A percentile compares a stretch with the other conserved stretches of the same genome.
Conservation (phyloP, 306 rosid genomes). For the Citrullus colocynthis region DNA sequence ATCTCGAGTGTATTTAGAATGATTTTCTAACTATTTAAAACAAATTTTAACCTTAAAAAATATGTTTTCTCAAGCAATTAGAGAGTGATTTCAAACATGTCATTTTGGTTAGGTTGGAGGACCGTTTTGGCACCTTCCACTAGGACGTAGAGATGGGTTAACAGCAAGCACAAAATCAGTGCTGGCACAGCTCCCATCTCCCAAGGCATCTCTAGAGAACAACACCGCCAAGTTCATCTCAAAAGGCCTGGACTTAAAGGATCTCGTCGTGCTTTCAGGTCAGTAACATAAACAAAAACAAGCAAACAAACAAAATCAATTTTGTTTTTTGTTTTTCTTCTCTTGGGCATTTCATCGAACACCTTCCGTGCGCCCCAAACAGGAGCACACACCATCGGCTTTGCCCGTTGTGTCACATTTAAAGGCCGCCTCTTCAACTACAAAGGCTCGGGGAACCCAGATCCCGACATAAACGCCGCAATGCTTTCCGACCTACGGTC, state of each 20-base stretch:
- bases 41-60: no score
- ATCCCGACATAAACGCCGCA: conserved; percentile 30
- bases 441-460: conserved; percentile 46
- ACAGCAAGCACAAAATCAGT: conserved; percentile 37
- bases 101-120: conserved; percentile 30
- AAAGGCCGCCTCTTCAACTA: conserved; percentile 46
- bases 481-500: conserved; percentile 23
- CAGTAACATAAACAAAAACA: not conserved
- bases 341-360: not conserved
- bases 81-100: no score
- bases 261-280: conserved; percentile 72
- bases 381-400: conserved; percentile 70
- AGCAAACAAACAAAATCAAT: not conserved
- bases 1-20: no score
- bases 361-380: not conserved
- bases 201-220: conserved; percentile 34
- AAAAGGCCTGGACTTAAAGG: conserved; percentile 56
- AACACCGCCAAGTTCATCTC: conserved; percentile 47
- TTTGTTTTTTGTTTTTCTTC: not conserved
- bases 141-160: conserved; percentile 50
- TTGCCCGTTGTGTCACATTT: conserved; percentile 52
- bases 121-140: conserved; percentile 40
- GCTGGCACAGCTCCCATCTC: conserved; percentile 44
- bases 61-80: no score
- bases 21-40: no score